Percentiles rank a stretch among this genome's conserved stretches.
Conservation (phyloP, 371 early-diverging fungal species). For the Apophysomyces sp. region DNA sequence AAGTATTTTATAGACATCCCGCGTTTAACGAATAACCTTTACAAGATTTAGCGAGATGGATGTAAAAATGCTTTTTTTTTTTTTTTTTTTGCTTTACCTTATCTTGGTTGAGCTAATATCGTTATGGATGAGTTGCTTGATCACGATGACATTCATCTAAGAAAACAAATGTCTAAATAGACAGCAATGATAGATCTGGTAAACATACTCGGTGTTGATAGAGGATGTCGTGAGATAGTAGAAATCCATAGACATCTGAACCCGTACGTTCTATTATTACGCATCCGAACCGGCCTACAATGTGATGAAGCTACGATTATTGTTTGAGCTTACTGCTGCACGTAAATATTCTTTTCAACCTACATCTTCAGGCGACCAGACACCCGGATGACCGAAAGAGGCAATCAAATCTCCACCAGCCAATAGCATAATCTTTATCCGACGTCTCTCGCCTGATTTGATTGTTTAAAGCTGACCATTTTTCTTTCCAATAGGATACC, state of each 20-base stretch:
- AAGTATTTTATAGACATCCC: slow-evolving; percentile 95
- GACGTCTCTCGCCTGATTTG: slow-evolving; percentile 38
- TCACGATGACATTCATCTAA: slow-evolving; percentile 84
- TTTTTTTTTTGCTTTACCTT: slow-evolving; percentile 42
- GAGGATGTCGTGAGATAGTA: slow-evolving; percentile 88
- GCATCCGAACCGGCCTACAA: slow-evolving; percentile 92
- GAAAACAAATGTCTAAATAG: neutral
- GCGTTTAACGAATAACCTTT: slow-evolving; percentile 89
- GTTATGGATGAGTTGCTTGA: slow-evolving; percentile 95
- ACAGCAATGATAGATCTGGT: neutral
- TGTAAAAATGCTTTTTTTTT: too few species aligned
- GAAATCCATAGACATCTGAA: slow-evolving; percentile 89
- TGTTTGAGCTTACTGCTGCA: neutral
- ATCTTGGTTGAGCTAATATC: slow-evolving; percentile 97
- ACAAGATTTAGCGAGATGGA: neutral
- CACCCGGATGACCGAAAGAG: slow-evolving; percentile 87
- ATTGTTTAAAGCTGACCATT: neutral
- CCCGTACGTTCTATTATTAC: slow-evolving; percentile 95
- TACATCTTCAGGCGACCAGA: slow-evolving; percentile 93
- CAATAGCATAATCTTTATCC: slow-evolving; percentile 84
- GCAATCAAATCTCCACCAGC: slow-evolving; percentile 98
- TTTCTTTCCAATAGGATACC: slow-evolving; percentile 23
- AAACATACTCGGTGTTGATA: slow-evolving; percentile 78
- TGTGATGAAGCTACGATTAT: slow-evolving; percentile 77
- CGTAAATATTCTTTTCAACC: slow-evolving; percentile 1